Conservation (phyloP, 352 stramenopile species). For the Pythium plurisporium region DNA sequence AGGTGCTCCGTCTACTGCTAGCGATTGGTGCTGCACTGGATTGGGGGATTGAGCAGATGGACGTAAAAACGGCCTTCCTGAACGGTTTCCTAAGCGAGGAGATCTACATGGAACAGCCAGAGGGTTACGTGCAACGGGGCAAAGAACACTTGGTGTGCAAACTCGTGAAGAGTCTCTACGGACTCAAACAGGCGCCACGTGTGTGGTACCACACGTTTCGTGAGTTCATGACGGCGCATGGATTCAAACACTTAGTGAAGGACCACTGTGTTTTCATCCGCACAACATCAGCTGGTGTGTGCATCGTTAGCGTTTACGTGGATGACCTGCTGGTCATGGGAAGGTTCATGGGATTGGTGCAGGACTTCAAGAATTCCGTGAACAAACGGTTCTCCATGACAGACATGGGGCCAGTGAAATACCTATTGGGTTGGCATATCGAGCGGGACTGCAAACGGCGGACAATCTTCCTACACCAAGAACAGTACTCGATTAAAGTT, state of each 20-base stretch:
- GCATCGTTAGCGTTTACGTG: conserved; percentile 17
- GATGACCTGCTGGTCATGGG: conserved; percentile 23
- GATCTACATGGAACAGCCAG: conserved; percentile 18
- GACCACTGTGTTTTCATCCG: conserved; percentile 21
- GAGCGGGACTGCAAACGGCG: not conserved
- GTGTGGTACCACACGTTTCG: conserved; percentile 3
- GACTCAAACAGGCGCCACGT: conserved; percentile 22
- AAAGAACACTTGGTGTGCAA: conserved; percentile 16
- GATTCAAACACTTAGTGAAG: conserved; percentile 12
- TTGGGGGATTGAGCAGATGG: conserved; percentile 14
- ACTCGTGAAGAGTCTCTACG: conserved; percentile 18
- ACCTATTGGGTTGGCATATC: conserved; percentile 14
- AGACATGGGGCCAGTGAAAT: conserved; percentile 2
- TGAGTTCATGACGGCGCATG: conserved; percentile 3
- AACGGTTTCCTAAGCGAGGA: conserved; percentile 16
- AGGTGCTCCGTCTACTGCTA: not conserved
- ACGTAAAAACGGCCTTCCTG: conserved; percentile 16
- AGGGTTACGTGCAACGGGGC: not conserved
- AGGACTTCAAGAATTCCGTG: not conserved
- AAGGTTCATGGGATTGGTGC: not conserved
- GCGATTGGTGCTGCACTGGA: not conserved
- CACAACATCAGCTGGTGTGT: not conserved
- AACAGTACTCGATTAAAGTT: conserved; percentile 12
- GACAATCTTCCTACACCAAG: conserved; percentile 15
- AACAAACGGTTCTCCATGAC: conserved; percentile 8